Percentiles rank a stretch among this genome's conserved stretches.
phyloP scores from a whole-genome alignment of 2,329 filamentous ascomycete species.

The Colletotrichum nymphaeae region DNA sequence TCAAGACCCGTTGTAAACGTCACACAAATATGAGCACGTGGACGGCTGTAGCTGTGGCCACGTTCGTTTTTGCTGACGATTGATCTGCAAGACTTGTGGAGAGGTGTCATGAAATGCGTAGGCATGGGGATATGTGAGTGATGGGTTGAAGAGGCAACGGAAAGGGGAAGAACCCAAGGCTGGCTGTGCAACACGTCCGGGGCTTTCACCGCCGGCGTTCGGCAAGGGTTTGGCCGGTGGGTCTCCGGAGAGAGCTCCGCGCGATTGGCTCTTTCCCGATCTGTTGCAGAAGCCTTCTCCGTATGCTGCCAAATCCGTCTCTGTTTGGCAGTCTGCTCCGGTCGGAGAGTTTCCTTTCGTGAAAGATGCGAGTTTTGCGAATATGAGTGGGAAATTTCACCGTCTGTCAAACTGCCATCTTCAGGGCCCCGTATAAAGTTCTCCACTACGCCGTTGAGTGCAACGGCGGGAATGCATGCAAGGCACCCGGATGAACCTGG shows the following conservation, averaged over 20 bases:
- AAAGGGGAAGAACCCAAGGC: background rate
- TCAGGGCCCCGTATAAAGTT: background rate
- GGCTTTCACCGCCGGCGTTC: constrained; percentile 29
- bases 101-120: background rate
- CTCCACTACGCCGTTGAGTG: background rate
- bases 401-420: background rate
- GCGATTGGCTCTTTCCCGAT: constrained; percentile 21
- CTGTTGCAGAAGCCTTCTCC: constrained; percentile 15
- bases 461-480: background rate
- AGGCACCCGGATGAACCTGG: background rate
- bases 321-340: background rate
- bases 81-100: constrained; percentile 5
- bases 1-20: background rate
- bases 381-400: background rate
- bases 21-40: constrained; percentile 6
- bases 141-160: background rate
- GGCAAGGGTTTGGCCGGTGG: constrained; percentile 25
- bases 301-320: background rate
- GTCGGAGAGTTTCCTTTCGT: background rate
- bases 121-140: background rate
- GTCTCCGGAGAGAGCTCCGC: constrained; percentile 11
- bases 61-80: background rate
- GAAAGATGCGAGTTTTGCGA: background rate
- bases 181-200: background rate
- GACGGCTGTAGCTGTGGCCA: constrained; percentile 6